Percentiles rank a stretch among this genome's conserved stretches.
phyloP scores from a whole-genome alignment of 2,329 filamentous ascomycete species.

The Pleoardoris graminearum region DNA sequence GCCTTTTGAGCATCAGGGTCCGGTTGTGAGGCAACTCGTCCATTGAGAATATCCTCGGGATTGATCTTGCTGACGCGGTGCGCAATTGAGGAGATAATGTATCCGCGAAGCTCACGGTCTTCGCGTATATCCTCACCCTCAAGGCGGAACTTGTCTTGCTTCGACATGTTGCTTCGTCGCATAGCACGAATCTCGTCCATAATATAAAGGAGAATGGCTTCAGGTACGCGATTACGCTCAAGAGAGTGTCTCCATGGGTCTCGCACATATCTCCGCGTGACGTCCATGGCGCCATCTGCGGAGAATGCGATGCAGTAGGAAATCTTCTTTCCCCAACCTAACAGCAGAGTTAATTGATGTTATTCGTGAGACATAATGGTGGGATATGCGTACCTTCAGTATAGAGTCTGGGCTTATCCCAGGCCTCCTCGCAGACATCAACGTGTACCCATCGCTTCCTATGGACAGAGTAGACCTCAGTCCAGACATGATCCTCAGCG shows the following conservation, averaged over 20 bases:
- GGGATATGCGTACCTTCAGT: conserved; percentile 67
- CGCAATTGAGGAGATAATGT: conserved; percentile 73
- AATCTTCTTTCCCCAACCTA: conserved; percentile 92
- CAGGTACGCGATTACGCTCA: conserved; percentile 78
- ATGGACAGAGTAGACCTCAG: conserved; percentile 93
- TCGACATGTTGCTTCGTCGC: conserved; percentile 80
- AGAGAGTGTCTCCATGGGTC: conserved; percentile 69
- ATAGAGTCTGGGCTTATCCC: conserved; percentile 92
- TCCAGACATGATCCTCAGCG: conserved; percentile 96
- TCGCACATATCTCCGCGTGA: conserved; percentile 69
- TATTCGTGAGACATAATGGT: neutral
- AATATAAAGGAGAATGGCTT: conserved; percentile 88
- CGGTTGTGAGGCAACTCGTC: conserved; percentile 27
- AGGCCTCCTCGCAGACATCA: conserved; percentile 90
- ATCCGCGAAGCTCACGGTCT: conserved; percentile 73
- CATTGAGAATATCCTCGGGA: conserved; percentile 52
- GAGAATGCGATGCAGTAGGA: conserved; percentile 97
- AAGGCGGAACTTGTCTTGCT: conserved; percentile 79
- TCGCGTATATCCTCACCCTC: conserved; percentile 80
- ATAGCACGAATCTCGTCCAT: conserved; percentile 87
- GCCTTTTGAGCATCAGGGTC: conserved; percentile 54
- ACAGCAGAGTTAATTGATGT: conserved; percentile 14
- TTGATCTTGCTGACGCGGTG: conserved; percentile 71
- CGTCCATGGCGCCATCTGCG: conserved; percentile 75
- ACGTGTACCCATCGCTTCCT: conserved; percentile 96